These are phyloP conservation scores for Rutstroemia sp. DNA, from an alignment of 2,329 filamentous ascomycete species.

Conservation along the genomic window DNA sequence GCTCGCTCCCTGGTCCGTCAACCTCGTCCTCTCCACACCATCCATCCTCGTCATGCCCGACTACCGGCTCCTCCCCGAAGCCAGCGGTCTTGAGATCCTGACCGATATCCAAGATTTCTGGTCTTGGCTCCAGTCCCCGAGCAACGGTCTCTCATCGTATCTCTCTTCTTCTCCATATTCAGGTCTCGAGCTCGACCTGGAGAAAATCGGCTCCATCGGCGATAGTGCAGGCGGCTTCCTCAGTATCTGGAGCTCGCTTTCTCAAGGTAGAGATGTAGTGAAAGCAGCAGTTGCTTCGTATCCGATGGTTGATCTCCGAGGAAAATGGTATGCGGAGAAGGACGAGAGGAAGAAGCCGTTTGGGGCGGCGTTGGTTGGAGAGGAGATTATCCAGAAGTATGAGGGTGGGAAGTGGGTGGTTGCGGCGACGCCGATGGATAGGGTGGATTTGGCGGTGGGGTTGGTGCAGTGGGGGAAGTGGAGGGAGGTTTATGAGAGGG, in stretches of 20 bases:
- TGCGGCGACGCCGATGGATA: background rate
- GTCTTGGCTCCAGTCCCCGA: conserved; percentile 30
- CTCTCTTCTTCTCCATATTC: no score
- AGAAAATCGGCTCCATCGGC: background rate
- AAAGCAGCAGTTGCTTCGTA: background rate
- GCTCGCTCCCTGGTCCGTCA: background rate
- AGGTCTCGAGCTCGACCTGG: no score
- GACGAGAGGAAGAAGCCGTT: background rate
- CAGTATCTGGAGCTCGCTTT: background rate
- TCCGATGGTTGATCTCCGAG: background rate
- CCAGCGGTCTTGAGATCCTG: conserved; percentile 38
- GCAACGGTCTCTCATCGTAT: no score
- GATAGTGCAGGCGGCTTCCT: conserved; percentile 12
- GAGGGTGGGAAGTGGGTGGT: background rate
- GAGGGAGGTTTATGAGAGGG: background rate
- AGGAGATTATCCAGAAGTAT: background rate
- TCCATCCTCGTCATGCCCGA: conserved; percentile 40
- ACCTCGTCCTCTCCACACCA: background rate
- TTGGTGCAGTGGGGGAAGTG: conserved; percentile 2
- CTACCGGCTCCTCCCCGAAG: conserved; percentile 45
- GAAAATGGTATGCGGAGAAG: background rate
- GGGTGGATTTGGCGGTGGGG: background rate
- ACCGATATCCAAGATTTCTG: conserved; percentile 41
- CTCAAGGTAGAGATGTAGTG: background rate
- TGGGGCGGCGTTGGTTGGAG: background rate